phyloP scores from a whole-genome alignment of 352 stramenopile species.

The Aphanomyces cochlioides region DNA sequence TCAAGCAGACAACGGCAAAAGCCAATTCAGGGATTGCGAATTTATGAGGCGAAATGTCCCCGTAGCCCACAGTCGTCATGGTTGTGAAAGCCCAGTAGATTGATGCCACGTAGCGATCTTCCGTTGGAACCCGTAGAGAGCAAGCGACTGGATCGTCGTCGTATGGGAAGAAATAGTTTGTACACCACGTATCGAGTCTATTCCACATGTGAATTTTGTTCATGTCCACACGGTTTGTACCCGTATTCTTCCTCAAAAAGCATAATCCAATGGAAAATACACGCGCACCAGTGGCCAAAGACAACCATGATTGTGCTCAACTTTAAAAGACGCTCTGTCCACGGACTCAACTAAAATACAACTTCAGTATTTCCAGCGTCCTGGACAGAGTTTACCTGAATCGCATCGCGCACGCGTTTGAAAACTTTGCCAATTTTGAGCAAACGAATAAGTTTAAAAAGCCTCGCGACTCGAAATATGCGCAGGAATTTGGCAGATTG shows the following conservation, averaged over 20 bases:
- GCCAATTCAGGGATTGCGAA: conserved; percentile 69
- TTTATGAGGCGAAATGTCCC: conserved; percentile 65
- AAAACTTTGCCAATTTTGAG: conserved; percentile 90
- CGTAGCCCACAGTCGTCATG: conserved; percentile 87
- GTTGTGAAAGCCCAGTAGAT: conserved; percentile 90
- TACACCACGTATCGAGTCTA: conserved; percentile 28
- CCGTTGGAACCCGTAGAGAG: conserved; percentile 38
- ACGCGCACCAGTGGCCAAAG: conserved; percentile 85
- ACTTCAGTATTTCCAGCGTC: neutral
- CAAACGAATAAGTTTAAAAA: conserved; percentile 87
- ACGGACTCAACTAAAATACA: conserved; percentile 52
- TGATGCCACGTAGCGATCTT: conserved; percentile 67
- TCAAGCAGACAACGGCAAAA: conserved; percentile 70
- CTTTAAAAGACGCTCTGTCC: conserved; percentile 60
- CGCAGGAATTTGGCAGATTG: conserved; percentile 53
- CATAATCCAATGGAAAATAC: conserved; percentile 73
- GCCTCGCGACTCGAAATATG: conserved; percentile 68
- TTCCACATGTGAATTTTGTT: conserved; percentile 36
- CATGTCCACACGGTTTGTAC: conserved; percentile 46
- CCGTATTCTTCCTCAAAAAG: conserved; percentile 48
- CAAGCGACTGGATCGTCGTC: conserved; percentile 38
- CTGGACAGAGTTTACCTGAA: conserved; percentile 43
- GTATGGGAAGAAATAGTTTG: conserved; percentile 27
- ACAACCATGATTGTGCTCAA: conserved; percentile 73
- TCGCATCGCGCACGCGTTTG: conserved; percentile 59